Evolutionary conservation across 208 protist genomes (phyloP), one percentile per base, ranked within the genome.

Genomic region (Acanthamoeba triangularis): DNA sequence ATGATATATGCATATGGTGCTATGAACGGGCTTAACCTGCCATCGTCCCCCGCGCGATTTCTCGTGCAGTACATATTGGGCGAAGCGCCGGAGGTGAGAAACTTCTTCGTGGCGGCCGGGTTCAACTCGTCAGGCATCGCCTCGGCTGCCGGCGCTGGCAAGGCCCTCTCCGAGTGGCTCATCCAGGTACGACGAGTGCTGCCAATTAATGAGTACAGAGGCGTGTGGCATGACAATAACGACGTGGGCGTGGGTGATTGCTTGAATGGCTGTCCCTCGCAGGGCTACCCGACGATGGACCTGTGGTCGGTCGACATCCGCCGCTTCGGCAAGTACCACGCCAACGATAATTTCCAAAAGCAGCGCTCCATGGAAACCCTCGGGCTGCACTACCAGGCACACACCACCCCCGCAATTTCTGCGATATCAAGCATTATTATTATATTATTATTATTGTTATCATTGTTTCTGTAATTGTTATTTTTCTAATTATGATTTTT

Each of bases 61-160:
- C 0, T 72, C 10, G 63, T 63, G 30, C 63, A 72, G 63, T 54
- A 47, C 47, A 56, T 84, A 28, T 35, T 84, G 76, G 76, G 76
- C 35, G 76, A 84, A 18, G 47, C 41, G 20, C 76, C 76, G 10
- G 41, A 84, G 76, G 41, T 84, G 41, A n/a, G 41, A 8, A 54
- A 54, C 76, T 84, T 84, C 47, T 84, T 56, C 37, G 41, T 84
- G 76, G 76, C 41, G 23, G 35, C 41, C 7, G 76, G 76, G 23
- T 84, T 84, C 47, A 84, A 84, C 37, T 84, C 76, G 35, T 47
- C 76, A 7, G 76, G 76, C 76, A 84, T 84, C 37, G 47, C 47
- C 10, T 84, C 47, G 76, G 47, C 41, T 18, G 76, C 41, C 76
- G 76, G 76, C 23, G 35, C 41, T 11, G 76, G 76, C 47, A 54